These are phyloP conservation scores for Sporothrix dimorphospora DNA, from an alignment of 2,329 filamentous ascomycete genomes.

Conservation along the genomic window DNA sequence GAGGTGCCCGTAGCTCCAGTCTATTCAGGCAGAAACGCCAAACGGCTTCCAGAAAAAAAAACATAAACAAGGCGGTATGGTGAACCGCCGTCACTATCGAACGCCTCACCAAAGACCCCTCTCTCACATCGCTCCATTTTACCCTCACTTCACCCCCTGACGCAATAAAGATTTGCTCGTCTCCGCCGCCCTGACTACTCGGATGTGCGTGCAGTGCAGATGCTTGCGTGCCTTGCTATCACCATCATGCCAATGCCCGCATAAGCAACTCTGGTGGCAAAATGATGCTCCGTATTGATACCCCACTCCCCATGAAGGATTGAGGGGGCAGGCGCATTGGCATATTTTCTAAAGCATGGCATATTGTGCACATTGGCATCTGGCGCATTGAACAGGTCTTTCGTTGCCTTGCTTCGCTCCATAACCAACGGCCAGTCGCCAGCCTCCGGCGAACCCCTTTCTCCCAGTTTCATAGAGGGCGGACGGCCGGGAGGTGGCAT, in stretches of 20 bases:
- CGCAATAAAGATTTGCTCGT: neutral
- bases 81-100: neutral
- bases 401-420: neutral
- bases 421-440: neutral
- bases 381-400: neutral
- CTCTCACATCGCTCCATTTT: neutral
- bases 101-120: neutral
- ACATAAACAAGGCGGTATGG: neutral
- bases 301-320: neutral
- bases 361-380: neutral
- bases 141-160: neutral
- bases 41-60: neutral
- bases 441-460: constrained; percentile 7
- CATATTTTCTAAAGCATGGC: constrained; percentile 3
- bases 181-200: neutral
- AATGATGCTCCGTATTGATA: neutral
- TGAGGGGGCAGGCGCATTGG: neutral
- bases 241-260: constrained; percentile 4
- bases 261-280: constrained; percentile 17
- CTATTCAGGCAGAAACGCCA: constrained; percentile 11
- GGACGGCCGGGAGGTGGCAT: neutral
- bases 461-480: neutral
- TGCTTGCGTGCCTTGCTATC: neutral
- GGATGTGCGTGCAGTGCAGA: neutral
- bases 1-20: neutral